These are phyloP conservation scores for Fulvia fulva DNA, from an alignment of 2,329 filamentous ascomycete genomes.

Conservation along the genomic window DNA sequence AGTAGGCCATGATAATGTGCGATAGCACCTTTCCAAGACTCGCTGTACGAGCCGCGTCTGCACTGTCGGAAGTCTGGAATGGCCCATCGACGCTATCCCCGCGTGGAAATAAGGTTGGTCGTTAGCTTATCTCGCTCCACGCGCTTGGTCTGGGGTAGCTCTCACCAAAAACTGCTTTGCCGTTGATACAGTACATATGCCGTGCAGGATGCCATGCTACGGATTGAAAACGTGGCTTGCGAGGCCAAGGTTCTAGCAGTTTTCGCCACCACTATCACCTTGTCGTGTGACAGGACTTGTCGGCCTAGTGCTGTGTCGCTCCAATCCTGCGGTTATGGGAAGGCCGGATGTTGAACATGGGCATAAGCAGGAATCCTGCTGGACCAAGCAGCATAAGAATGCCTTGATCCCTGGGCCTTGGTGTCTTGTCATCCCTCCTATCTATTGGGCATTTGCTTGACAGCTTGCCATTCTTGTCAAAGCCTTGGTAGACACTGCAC, in stretches of 20 bases:
- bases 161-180: background rate
- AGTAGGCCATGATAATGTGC: background rate
- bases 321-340: background rate
- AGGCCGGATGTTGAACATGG: background rate
- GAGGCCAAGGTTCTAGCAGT: background rate
- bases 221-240: conserved; percentile 2
- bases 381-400: background rate
- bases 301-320: background rate
- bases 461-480: background rate
- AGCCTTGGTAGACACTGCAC: no score
- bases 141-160: conserved; percentile 4
- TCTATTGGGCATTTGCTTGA: background rate
- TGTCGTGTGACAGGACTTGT: conserved; percentile 5
- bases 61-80: conserved; percentile 4
- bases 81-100: background rate
- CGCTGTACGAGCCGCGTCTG: background rate
- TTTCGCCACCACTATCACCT: conserved; percentile 2
- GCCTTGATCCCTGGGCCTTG: background rate
- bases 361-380: background rate
- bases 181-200: background rate
- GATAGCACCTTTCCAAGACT: background rate
- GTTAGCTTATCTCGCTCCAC: background rate
- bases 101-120: background rate
- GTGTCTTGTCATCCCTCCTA: background rate
- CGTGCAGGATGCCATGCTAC: background rate